Conservation (phyloP, 2,329 filamentous ascomycete species). For the Xylaria sp. region DNA sequence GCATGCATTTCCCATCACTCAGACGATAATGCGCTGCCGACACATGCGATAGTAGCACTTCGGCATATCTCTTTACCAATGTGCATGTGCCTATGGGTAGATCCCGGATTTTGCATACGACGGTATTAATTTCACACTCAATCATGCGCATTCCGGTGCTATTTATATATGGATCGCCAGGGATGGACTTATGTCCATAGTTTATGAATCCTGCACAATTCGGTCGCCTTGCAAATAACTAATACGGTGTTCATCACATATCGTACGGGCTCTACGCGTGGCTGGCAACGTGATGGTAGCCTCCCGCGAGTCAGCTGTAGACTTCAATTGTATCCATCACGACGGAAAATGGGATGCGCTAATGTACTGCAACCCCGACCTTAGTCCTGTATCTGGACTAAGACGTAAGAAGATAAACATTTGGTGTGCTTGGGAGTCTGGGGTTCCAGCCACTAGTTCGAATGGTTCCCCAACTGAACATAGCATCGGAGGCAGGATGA, state of each 20-base stretch:
- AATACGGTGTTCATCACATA: background rate
- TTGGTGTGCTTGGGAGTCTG: slow-evolving; percentile 27
- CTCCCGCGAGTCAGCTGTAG: slow-evolving; percentile 28
- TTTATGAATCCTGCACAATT: background rate
- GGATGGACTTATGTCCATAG: background rate
- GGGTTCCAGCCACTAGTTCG: slow-evolving; percentile 26
- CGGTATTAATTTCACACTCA: background rate
- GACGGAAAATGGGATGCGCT: slow-evolving; percentile 28
- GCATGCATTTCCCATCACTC: slow-evolving; percentile 22
- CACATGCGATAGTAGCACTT: slow-evolving; percentile 11
- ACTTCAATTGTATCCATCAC: slow-evolving; percentile 22
- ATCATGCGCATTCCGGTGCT: background rate
- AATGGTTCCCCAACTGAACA: slow-evolving; percentile 11
- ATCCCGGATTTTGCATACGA: slow-evolving; percentile 22
- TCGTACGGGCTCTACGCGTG: background rate
- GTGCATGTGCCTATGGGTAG: background rate
- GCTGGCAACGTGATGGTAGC: slow-evolving; percentile 10
- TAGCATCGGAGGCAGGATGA: slow-evolving; percentile 37
- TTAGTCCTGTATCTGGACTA: slow-evolving; percentile 16
- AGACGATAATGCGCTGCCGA: slow-evolving; percentile 7
- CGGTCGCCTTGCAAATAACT: background rate
- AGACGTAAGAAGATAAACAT: slow-evolving; percentile 27
- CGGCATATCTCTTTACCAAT: slow-evolving; percentile 12
- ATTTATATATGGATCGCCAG: background rate
- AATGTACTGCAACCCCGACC: slow-evolving; percentile 35